These are phyloP conservation scores for Coccomyxa sp. DNA, from an alignment of 139 green algal species.

Conservation along the genomic window DNA sequence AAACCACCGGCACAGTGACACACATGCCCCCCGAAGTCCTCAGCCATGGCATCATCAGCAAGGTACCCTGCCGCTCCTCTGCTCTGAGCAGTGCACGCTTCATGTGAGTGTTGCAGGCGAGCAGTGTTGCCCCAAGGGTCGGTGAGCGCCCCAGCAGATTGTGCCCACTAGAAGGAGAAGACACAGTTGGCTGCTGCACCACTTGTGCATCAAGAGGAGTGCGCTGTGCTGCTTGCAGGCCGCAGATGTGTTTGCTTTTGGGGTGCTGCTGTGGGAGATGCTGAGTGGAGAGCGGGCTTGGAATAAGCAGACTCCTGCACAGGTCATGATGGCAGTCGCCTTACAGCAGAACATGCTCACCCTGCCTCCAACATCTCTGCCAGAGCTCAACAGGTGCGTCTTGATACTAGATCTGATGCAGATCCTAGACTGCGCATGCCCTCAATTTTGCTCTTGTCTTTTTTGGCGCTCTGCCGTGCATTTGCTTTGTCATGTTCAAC, in stretches of 20 bases:
- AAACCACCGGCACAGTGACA: constrained; percentile 29
- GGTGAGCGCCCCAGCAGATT: neutral
- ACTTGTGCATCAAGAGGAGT: too few relatives aligned
- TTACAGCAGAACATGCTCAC: neutral
- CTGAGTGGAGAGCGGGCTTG: constrained; percentile 19
- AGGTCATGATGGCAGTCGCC: constrained; percentile 8
- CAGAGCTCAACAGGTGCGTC: neutral
- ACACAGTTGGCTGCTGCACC: neutral
- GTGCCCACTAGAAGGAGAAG: neutral
- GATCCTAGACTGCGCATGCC: neutral
- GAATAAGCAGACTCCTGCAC: constrained; percentile 16
- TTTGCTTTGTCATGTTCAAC: neutral
- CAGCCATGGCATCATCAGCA: constrained; percentile 9
- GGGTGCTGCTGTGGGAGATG: constrained; percentile 42
- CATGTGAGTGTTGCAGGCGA: neutral
- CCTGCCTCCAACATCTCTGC: neutral
- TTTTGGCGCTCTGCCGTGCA: neutral
- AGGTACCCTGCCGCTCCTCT: neutral
- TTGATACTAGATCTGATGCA: too few relatives aligned
- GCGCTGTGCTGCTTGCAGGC: neutral
- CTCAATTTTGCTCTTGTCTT: neutral
- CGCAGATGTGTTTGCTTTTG: constrained; percentile 24
- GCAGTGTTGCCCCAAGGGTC: neutral
- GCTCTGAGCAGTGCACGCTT: neutral
- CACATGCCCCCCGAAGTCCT: constrained; percentile 1